phyloP scores from a whole-genome alignment of 768 basidiomycete species.

The Suillus plorans region DNA sequence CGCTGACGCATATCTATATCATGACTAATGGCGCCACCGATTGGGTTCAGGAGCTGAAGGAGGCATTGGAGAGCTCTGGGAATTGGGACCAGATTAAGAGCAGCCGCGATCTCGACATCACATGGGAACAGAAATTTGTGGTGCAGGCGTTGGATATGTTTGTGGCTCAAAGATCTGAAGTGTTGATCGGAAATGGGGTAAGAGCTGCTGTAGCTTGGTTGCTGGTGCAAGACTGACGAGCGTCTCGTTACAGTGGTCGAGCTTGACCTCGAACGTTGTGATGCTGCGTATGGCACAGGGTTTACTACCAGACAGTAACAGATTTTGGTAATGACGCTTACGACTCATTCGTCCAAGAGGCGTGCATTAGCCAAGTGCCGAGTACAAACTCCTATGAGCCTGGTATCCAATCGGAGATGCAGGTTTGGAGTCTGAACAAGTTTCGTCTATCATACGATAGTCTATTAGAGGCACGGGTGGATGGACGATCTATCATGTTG shows the following conservation, averaged over 20 bases:
- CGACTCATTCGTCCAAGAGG: not conserved
- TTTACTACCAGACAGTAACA: constrained; percentile 26
- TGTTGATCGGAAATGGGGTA: constrained; percentile 54
- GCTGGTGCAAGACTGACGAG: constrained; percentile 2
- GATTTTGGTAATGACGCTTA: constrained; percentile 31
- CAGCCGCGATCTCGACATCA: constrained; percentile 40
- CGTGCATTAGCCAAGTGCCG: too few species aligned
- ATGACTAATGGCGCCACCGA: constrained; percentile 43
- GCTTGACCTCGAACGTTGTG: constrained; percentile 39
- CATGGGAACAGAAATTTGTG: constrained; percentile 43
- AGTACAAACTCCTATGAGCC: too few species aligned
- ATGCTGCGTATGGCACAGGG: constrained; percentile 35
- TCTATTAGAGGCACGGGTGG: not conserved
- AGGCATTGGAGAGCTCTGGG: constrained; percentile 28
- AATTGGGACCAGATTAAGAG: constrained; percentile 40
- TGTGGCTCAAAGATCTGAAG: constrained; percentile 43
- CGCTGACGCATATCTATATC: constrained; percentile 41
- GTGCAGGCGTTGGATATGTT: constrained; percentile 51
- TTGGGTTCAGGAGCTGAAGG: constrained; percentile 41
- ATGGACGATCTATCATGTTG: not conserved
- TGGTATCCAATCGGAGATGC: too few species aligned
- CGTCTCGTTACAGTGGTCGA: constrained; percentile 34
- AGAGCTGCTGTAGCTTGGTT: constrained; percentile 14
- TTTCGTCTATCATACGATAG: too few species aligned
- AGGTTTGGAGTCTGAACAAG: too few species aligned